A percentile compares a stretch with the other conserved stretches of the same genome.
Evolutionary conservation across 257 asterid genomes (phyloP).

Genomic region (Solanum bulbocastanum): DNA sequence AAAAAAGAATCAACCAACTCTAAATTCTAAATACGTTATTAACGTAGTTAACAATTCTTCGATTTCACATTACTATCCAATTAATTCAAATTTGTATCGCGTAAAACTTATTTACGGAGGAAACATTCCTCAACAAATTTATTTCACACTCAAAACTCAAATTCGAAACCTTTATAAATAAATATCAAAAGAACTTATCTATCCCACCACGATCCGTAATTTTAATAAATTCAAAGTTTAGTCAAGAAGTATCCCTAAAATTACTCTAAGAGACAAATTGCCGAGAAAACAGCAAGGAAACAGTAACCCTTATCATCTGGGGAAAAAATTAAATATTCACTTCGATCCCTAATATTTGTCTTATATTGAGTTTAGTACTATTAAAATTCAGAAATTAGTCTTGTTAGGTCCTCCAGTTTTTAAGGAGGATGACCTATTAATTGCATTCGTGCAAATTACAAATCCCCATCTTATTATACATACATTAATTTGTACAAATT

Average conservation of each 20-base stretch:
- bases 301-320: conserved; percentile 19
- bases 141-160: not conserved
- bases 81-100: not conserved
- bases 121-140: not conserved
- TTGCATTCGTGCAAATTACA: not conserved
- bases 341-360: not conserved
- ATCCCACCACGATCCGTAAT: accelerated
- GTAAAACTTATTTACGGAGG: not conserved
- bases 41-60: not conserved
- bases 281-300: conserved; percentile 20
- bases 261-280: not conserved
- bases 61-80: not conserved
- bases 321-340: not conserved
- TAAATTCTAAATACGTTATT: not conserved
- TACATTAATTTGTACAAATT: not conserved
- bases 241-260: not conserved
- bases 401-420: conserved; percentile 1
- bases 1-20: not conserved
- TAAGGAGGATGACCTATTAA: not conserved
- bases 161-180: accelerated
- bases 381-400: not conserved
- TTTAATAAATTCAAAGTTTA: not conserved
- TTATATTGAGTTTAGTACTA: not conserved
- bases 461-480: not conserved
- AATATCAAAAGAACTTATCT: not conserved